Evolutionary conservation across 73 alveolate genomes (phyloP), one percentile per base, ranked within the genome.

Genomic region (Paramecium primaurelia): DNA sequence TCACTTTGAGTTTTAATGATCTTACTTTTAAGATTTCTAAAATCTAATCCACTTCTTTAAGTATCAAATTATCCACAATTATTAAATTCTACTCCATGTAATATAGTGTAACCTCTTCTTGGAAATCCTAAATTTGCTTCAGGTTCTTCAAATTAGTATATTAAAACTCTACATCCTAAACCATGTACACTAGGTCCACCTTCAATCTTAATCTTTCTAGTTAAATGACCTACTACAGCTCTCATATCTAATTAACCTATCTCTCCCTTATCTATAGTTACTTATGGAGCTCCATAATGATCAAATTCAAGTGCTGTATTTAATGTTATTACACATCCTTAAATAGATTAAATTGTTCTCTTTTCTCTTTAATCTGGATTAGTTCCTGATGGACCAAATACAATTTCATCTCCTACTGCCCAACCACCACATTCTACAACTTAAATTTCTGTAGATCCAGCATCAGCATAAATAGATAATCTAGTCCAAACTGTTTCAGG

Each of bases 31-130:
- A 89, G 58, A 20, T 45, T 71, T 47, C 60, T 22, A 83, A 89
- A 71, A 69, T 89, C 94, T 47, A 89, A 47, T 3, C 84, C 94
- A 28, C 92, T 60, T 37, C 91, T 77, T 9, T 71, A 75, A 42
- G 94, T 71, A 51, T 89, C 91, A 71, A 45, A 59, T 89, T 89
- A 40, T 44, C 94, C 94, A 45, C 94, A 68, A 26, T 89, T 89
- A 26, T 38, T 68, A 58, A 89, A 71, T 73, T 89, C 94, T 0
- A 89, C 94, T 71, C 94, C 94, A 28, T 68, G 58, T 45, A 77
- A 49, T 25, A 47, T 20, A 5, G 88, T 49, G 16, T 25, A 59
- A 34, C 94, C 94, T 69, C 92, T 38, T 26, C 86, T 80, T 45
- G 91, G 91, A 11, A 37, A 28, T 18, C 93, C 93, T 40, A 20